phyloP scores from a whole-genome alignment of 192 early-diverging fungal genomes.

The Cladochytrium replicatum region DNA sequence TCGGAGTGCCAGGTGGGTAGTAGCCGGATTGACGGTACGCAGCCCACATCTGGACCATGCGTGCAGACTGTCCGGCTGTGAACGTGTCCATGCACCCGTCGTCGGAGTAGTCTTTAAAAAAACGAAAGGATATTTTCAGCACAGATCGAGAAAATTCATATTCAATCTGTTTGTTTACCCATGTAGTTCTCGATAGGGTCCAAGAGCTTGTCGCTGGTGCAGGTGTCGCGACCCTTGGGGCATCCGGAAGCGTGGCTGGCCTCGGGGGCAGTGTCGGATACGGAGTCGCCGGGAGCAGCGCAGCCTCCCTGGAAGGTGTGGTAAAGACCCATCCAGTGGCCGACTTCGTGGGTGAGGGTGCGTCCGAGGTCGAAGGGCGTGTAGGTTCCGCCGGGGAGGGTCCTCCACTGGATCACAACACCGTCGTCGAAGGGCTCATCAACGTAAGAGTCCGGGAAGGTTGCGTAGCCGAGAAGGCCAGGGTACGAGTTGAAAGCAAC shows the following conservation, averaged over 20 bases:
- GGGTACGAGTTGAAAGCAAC: no score
- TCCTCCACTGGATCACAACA: constrained; percentile 13
- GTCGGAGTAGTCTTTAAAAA: no score
- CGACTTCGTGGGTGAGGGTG: constrained; percentile 11
- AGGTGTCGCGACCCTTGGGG: not conserved
- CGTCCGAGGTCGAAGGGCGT: constrained; percentile 12
- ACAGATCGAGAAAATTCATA: no score
- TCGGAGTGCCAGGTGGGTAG: no score
- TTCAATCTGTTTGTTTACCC: no score
- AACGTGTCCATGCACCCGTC: not conserved
- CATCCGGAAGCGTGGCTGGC: not conserved
- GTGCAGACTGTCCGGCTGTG: not conserved
- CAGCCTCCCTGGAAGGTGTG: not conserved
- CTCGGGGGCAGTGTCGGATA: not conserved
- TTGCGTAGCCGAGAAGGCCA: constrained; percentile 12
- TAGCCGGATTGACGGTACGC: no score
- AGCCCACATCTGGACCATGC: not conserved
- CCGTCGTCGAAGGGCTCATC: constrained; percentile 6
- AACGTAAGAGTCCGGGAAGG: constrained; percentile 12
- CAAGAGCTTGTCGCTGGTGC: not conserved
- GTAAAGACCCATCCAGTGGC: constrained; percentile 16
- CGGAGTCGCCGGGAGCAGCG: not conserved
- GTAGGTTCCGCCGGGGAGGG: constrained; percentile 8
- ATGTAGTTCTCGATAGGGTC: not conserved
- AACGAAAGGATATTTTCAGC: no score